Percentiles rank a stretch among this genome's conserved stretches.
Evolutionary conservation across 2,329 filamentous ascomycete genomes (phyloP).

Genomic region (Ophiostoma novo-ulmi): DNA sequence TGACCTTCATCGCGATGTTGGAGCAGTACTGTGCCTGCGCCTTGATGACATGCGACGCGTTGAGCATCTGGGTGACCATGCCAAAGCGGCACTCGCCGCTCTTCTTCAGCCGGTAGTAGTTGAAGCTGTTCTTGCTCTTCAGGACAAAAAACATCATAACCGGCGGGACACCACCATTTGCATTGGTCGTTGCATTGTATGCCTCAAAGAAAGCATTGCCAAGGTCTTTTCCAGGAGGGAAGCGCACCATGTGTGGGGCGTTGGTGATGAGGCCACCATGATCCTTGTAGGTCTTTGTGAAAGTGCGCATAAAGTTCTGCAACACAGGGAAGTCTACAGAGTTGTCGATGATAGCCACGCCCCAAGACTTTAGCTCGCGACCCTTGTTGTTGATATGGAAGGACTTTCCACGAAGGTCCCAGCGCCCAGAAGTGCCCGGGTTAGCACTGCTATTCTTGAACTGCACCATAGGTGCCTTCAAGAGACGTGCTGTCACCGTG

Average conservation of each 20-base stretch:
- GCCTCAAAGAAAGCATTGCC: constrained; percentile 50
- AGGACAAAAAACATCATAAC: constrained; percentile 79
- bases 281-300: constrained; percentile 43
- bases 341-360: constrained; percentile 61
- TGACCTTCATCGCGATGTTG: constrained; percentile 95
- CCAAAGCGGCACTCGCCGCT: constrained; percentile 79
- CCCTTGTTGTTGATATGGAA: constrained; percentile 62
- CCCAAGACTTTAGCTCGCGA: constrained; percentile 64
- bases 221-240: constrained; percentile 30
- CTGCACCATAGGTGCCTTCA: constrained; percentile 65
- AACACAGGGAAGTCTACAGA: constrained; percentile 51
- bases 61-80: constrained; percentile 79
- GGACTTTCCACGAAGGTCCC: constrained; percentile 79
- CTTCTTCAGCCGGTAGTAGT: constrained; percentile 85
- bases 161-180: constrained; percentile 52
- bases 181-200: constrained; percentile 50
- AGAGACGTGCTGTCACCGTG: constrained; percentile 62
- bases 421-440: constrained; percentile 66
- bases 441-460: constrained; percentile 57
- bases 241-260: constrained; percentile 32
- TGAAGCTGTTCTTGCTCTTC: constrained; percentile 61
- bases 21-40: constrained; percentile 78
- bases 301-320: constrained; percentile 49
- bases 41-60: constrained; percentile 62
- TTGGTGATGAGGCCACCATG: constrained; percentile 48